Evolutionary conservation across 2,329 filamentous ascomycete genomes (phyloP), one percentile per base, ranked within the genome.

Genomic region (Annulohypoxylon truncatum): DNA sequence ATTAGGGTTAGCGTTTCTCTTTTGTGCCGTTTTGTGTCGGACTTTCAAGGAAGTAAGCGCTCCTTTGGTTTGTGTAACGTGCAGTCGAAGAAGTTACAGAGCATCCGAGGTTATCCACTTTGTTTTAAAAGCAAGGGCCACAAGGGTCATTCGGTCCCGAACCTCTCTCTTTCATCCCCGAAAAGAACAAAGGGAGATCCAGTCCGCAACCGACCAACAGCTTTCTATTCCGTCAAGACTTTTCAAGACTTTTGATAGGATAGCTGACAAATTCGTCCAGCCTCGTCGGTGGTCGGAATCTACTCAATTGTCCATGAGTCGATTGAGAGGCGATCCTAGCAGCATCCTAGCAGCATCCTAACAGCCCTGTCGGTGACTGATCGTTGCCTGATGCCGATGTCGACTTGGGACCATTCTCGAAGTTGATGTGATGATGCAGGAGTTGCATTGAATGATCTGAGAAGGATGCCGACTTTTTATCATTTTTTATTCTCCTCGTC

Each of bases 271-370:
- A 35, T 20, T 9, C n/a, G 15, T 40, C 24, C 47, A 57, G 55
- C 61, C 57, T 61, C 12, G 24, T 67, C 65, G 65, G 65, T 51
- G 48, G 3, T 67, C 65, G 65, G 65, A 9, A 33, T 58, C 47
- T 61, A 59, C 4, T 29, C 44, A 48, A 28, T 13, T 20, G 44
- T 64, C 51, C 7, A 57, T 61, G 22, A 40, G 28, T 56, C 18
- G 26, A 42, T 57, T 51, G 24, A 47, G 44, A 46, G 12, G n/a
- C 4, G 42, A 46, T 13, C 18, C 18, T 44, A 13, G n/a, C n/a
- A 20, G 18, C 15, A 42, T 22, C 18, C 40, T n/a, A 46, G 38
- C 26, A 20, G 18, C 15, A 42, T 22, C 18, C 40, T n/a, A 46
- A 46, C 26, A 42, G 53, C 54, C 64, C 55, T 67, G 60, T 61